Evolutionary conservation across 2,329 filamentous ascomycete genomes (phyloP), one percentile per base, ranked within the genome.

Genomic region (Fusarium floridanum): DNA sequence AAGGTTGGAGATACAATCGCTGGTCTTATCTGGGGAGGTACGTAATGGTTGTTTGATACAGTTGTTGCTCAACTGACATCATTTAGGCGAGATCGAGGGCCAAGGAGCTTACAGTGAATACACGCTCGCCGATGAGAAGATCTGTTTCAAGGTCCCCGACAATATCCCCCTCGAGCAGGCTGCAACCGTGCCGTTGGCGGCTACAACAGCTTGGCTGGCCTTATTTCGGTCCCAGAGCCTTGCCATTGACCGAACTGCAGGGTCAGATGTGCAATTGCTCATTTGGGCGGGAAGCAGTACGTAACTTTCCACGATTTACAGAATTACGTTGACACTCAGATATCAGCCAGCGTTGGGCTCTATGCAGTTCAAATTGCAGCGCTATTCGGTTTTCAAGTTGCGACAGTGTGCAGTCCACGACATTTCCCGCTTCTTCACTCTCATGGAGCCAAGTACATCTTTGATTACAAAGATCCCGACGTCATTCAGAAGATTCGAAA

Each of bases 241-340:
- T 8, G 67, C 67, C 14, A 81, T 85, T 61, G 53, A 80, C 61
- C 64, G 75, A 41, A 34, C 48, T 2, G 27, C 45, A 5, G 60
- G 43, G 1, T 29, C 37, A 1, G 29, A 56, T 3, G 32, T 60
- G 2, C 50, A 64, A 7, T 73, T 86, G 4, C 77, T 86, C 4
- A 78, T 86, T 17, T 86, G 83, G 82, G 84, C 82, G 20, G 84
- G 83, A 41, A 85, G 84, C 43, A 84, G 83, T 80, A 80, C 74
- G 77, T 3, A 22, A 34, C 74, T 22, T 24, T 4, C 24, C 20
- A 17, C 17, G 3, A 12, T 8, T 22, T 24, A 5, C 17, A 16
- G n/a, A 45, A 10, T 11, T 5, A 17, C 6, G 16, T 6, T 32
- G 41, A 56, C 27, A 3, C 10, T 34, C 17, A 24, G 14, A 8